Evolutionary conservation across 495 filamentous ascomycete species (phyloP).

Genomic region (Xylaria longipes): DNA sequence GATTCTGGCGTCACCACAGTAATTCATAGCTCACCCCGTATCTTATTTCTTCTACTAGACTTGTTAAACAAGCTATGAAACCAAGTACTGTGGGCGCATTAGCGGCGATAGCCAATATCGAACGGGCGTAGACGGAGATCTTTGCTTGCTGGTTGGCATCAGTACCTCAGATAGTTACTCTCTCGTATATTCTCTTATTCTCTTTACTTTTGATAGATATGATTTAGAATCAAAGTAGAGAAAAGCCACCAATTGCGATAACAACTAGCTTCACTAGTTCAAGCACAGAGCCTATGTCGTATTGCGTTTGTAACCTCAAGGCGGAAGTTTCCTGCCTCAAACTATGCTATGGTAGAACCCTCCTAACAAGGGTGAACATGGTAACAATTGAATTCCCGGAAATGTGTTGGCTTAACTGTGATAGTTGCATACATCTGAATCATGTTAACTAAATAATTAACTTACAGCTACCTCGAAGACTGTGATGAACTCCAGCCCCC

Average conservation of each 20-base stretch:
- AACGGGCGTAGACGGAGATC: not conserved
- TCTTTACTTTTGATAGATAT: not conserved
- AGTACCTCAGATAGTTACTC: not conserved
- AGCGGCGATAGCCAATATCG: not conserved
- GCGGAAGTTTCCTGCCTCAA: not conserved
- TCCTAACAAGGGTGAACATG: not conserved
- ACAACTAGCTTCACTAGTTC: not conserved
- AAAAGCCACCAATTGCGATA: not conserved
- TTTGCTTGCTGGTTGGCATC: not conserved
- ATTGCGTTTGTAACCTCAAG: not conserved
- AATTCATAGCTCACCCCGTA: not conserved
- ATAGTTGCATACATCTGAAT: not conserved
- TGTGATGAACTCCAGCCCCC: not conserved
- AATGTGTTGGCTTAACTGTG: not conserved
- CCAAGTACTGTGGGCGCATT: not conserved
- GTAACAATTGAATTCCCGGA: not conserved
- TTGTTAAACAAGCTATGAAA: not conserved
- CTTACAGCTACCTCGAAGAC: not conserved
- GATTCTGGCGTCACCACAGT: not conserved
- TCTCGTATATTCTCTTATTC: too few species aligned
- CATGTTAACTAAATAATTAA: too few species aligned
- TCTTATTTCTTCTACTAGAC: not conserved
- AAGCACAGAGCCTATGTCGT: not conserved
- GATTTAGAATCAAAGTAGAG: not conserved
- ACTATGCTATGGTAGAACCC: not conserved